Base-by-base conservation (phyloP, 1,284 basidiomycete species). In the Cryptococcus maquisensis region DNA sequence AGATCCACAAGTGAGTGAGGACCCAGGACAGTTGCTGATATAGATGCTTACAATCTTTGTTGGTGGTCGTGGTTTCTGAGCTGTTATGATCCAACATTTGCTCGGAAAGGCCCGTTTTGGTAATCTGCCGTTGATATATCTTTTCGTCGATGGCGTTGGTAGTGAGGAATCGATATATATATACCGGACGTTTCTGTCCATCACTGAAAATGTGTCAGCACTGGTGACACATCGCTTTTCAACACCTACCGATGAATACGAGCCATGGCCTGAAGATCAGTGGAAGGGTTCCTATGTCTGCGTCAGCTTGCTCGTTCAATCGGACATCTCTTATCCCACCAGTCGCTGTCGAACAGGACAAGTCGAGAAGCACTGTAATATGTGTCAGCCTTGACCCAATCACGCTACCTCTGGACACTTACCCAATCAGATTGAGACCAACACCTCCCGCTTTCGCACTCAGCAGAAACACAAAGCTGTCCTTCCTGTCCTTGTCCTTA, bases 381-480 rank as follows among this genome's bases (percentile, higher is more conserved):
- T 20, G 16, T 9, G 43, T 61, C 26, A 61, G 58, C 37, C 38
- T 21, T 15, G 3, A 21, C 2, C 6, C 39, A 13, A 24, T 15
- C 4, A 6, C 28, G 5, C 24, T 15, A 8, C 8, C 16, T 1
- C 8, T 39, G 10, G 2, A 9, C 18, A 55, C 69, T 37, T 46
- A 75, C 64, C 71, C 88, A 36, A 92, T 92, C 24, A 96, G 81
- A 72, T 98, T 98, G 51, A 99, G 81, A 1, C 95, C 95, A 18
- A 93, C 89, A 23, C 95, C 95, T 18, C 95, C 95, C 1, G 93
- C 91, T 77, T 98, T 98, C 10, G 92, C 88, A 68, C 92, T 96
- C 45, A 99, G 78, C 18, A 99, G 78, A 70, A 99, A 98, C 32
- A 98, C 75, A 68, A 97, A 80, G 56, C 69, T 69, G 9, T 71